These are phyloP conservation scores for Croton laevigatus DNA, from an alignment of 441 rosid species.

Conservation along the genomic window DNA sequence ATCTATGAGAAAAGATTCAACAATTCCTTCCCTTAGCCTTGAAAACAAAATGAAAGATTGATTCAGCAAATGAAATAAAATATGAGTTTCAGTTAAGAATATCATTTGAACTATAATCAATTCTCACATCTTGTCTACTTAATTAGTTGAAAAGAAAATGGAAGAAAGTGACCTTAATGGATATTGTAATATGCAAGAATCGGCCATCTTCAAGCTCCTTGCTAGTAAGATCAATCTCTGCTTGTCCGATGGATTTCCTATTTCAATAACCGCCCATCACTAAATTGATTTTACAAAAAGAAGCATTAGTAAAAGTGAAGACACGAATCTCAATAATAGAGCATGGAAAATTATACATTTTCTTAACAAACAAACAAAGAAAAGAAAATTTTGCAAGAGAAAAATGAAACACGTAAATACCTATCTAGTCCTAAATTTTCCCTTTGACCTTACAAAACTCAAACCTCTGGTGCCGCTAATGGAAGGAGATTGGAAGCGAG, in stretches of 20 bases:
- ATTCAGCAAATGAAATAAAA: conserved; percentile 38
- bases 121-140: neutral
- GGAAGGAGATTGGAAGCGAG: conserved; percentile 77
- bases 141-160: too few species aligned
- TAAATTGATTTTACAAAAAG: too few species aligned
- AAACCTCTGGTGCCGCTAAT: conserved; percentile 72
- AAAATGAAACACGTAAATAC: neutral
- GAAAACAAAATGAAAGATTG: conserved; percentile 80
- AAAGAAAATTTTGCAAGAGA: neutral
- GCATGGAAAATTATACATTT: neutral
- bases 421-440: conserved; percentile 92
- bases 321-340: too few species aligned
- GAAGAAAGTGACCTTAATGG: conserved; percentile 54
- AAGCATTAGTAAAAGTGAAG: too few species aligned
- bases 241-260: conserved; percentile 63
- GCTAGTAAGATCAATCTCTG: conserved; percentile 73
- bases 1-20: conserved; percentile 91
- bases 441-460: conserved; percentile 93
- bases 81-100: too few species aligned
- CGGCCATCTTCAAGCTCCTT: conserved; percentile 84
- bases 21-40: conserved; percentile 93
- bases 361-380: neutral
- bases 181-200: conserved; percentile 63
- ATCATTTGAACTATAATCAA: neutral
- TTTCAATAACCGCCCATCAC: neutral